phyloP scores from a whole-genome alignment of 2,329 filamentous ascomycete genomes.

The Fusarium dimerum region DNA sequence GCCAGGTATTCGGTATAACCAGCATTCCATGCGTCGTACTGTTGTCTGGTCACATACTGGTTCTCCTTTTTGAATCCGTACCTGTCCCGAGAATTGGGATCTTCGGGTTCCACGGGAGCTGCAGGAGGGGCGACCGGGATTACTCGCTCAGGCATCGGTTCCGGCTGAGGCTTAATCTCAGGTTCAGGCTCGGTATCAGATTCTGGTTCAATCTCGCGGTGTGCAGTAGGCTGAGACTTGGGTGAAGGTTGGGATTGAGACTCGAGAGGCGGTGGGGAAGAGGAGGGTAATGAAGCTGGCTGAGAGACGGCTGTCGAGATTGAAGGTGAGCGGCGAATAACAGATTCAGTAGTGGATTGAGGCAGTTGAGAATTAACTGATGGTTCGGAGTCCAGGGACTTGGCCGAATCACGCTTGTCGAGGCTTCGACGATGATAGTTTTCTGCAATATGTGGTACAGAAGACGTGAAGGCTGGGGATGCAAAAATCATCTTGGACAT shows the following conservation, averaged over 20 bases:
- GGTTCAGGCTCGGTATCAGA: slow-evolving; percentile 3
- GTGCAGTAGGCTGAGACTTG: not conserved
- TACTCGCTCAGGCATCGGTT: slow-evolving; percentile 13
- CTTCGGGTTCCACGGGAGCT: slow-evolving; percentile 43
- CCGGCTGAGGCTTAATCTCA: slow-evolving; percentile 3
- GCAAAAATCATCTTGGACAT: slow-evolving; percentile 44
- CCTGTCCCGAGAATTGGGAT: slow-evolving; percentile 65
- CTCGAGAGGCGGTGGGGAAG: slow-evolving; percentile 9
- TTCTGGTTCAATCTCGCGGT: slow-evolving; percentile 5
- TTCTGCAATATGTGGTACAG: slow-evolving; percentile 40
- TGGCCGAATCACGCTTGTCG: slow-evolving; percentile 54
- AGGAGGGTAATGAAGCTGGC: slow-evolving; percentile 12
- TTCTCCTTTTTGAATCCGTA: slow-evolving; percentile 92
- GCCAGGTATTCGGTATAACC: slow-evolving; percentile 75
- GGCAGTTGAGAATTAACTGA: slow-evolving; percentile 29
- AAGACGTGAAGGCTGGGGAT: slow-evolving; percentile 40
- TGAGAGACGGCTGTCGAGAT: slow-evolving; percentile 18
- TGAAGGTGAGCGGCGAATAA: slow-evolving; percentile 7
- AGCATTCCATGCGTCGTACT: slow-evolving; percentile 81
- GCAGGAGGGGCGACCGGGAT: slow-evolving; percentile 28
- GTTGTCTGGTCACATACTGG: slow-evolving; percentile 71
- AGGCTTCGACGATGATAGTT: slow-evolving; percentile 28
- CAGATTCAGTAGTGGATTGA: slow-evolving; percentile 11
- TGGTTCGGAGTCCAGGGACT: slow-evolving; percentile 43
- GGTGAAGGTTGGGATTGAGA: slow-evolving; percentile 1